These are phyloP conservation scores for Calycina herbarum DNA, from an alignment of 2,329 filamentous ascomycete genomes.

Conservation along the genomic window DNA sequence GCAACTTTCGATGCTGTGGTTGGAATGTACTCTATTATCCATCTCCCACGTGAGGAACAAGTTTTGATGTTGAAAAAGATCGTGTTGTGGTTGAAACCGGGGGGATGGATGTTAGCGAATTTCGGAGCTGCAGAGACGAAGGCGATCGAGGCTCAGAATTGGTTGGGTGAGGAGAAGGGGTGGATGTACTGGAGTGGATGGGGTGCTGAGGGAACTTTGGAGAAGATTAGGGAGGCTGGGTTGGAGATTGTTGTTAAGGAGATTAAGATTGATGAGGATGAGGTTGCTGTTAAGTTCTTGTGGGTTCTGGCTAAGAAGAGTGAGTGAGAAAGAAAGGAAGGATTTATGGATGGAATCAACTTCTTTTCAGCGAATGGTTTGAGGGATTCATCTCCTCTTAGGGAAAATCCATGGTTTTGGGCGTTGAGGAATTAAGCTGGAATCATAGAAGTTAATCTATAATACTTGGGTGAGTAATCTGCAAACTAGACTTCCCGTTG, in stretches of 20 bases:
- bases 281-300: neutral
- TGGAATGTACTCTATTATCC: neutral
- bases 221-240: neutral
- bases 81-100: neutral
- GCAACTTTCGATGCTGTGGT: neutral
- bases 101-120: neutral
- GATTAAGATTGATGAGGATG: neutral
- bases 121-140: neutral
- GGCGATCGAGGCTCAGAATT: neutral
- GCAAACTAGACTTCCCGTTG: neutral
- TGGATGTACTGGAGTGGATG: conserved; percentile 3
- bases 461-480: too few relatives aligned
- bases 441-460: too few relatives aligned
- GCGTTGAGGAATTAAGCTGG: too few relatives aligned
- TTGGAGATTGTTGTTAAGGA: neutral
- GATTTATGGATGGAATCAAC: neutral
- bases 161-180: neutral
- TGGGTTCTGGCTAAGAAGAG: neutral
- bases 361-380: neutral
- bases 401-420: too few relatives aligned
- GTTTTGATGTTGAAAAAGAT: neutral
- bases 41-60: neutral
- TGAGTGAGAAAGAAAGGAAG: neutral
- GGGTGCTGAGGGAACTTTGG: neutral
- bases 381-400: too few relatives aligned